Evolutionary conservation across 257 asterid genomes (phyloP), one percentile per base, ranked within the genome.

Genomic region (Jacaranda copaia): DNA sequence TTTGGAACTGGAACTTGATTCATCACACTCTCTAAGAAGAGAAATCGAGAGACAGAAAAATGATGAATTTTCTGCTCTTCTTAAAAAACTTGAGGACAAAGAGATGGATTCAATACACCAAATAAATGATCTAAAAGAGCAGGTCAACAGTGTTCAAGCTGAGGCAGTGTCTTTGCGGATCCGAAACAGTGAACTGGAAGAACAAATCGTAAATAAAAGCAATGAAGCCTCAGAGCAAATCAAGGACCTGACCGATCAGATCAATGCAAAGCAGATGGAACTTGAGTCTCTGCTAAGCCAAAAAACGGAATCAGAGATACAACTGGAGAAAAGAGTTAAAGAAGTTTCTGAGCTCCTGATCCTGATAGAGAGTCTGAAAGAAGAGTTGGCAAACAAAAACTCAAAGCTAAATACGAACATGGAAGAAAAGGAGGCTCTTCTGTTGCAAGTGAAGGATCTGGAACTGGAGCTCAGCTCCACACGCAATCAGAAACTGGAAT

Each of bases 21-120:
- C 90, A 14, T 81, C 82, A 39, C 92, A 83, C 80, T 58, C 79
- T 36, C 92, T 83, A 70, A 92, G 81, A 76, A 77, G 77, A 78
- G 97, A 91, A 52, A 62, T 83, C 14, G 97, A 91, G 84, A 86
- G 81, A 81, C 92, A 88, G 80, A 92, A 86, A 80, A 85, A 81
- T 65, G 88, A 81, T 16, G 90, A 88, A 84, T 79, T 92, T 56
- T 78, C 97, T 77, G 86, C 84, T 20, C 83, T 90, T 72, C 72
- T 85, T 68, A 81, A 84, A 51, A 84, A 89, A 74, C 93, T 84
- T 12, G 92, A 85, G 84, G 90, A 88, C 19, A 86, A 81, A 73
- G 92, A 91, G 81, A 85, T 76, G 75, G 92, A 77, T 18, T 87
- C 84, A 5, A 59, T 67, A 63, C 81, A 91, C 66, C 84, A 84